Conservation (phyloP, 2,329 filamentous ascomycete species). For the Apiospora phragmitis region DNA sequence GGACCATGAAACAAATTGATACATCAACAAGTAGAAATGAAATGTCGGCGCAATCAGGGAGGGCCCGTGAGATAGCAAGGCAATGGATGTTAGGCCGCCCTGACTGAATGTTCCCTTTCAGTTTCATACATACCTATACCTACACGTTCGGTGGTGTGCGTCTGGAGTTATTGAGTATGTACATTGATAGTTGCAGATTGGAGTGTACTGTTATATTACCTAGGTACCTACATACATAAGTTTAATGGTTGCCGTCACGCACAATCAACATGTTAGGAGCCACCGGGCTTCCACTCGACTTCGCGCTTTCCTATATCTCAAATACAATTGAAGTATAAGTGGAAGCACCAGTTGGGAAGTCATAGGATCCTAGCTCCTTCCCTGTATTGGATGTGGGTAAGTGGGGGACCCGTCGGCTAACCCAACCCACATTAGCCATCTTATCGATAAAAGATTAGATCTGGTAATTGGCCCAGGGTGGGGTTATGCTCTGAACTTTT, state of each 20-base stretch:
- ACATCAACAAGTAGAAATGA: not conserved
- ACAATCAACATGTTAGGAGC: no score
- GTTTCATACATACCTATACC: not conserved
- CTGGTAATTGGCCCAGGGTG: not conserved
- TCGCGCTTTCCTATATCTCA: not conserved
- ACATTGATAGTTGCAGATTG: no score
- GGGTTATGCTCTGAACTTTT: conserved; percentile 3
- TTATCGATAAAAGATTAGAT: conserved; percentile 4
- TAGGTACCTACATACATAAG: no score
- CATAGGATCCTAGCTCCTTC: not conserved
- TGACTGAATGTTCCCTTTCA: not conserved
- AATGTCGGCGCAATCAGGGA: not conserved
- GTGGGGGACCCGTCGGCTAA: not conserved
- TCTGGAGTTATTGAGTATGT: no score
- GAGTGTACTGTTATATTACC: no score
- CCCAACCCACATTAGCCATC: not conserved
- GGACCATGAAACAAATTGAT: not conserved
- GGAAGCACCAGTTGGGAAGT: not conserved
- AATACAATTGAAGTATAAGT: not conserved
- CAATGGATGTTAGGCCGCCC: no score
- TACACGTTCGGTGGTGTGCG: not conserved
- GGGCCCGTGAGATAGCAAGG: not conserved
- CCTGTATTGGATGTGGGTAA: not conserved
- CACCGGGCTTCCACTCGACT: not conserved
- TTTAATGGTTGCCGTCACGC: no score